phyloP scores from a whole-genome alignment of 2,329 filamentous ascomycete genomes.

The Arachnopeziza araneosa region DNA sequence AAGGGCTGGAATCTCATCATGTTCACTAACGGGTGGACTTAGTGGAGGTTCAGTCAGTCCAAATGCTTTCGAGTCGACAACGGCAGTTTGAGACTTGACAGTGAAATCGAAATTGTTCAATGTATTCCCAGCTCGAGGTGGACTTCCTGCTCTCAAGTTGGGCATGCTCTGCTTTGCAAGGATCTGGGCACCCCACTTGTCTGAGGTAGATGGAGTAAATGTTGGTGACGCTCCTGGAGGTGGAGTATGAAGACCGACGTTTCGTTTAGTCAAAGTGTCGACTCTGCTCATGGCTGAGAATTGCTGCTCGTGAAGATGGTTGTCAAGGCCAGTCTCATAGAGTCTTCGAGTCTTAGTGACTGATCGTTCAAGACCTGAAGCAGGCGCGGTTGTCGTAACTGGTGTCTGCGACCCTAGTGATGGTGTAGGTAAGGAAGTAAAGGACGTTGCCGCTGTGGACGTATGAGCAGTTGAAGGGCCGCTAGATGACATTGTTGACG shows the following conservation, averaged over 20 bases:
- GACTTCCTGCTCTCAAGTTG: conserved; percentile 56
- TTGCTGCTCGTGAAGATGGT: conserved; percentile 77
- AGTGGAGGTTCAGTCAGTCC: conserved; percentile 47
- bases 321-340: conserved; percentile 77
- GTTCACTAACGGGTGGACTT: conserved; percentile 67
- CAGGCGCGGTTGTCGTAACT: conserved; percentile 32
- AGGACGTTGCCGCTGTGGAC: conserved; percentile 84
- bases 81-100: conserved; percentile 26
- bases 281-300: conserved; percentile 70
- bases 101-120: conserved; percentile 35
- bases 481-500: conserved; percentile 71
- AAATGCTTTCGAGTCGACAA: conserved; percentile 29
- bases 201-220: conserved; percentile 35
- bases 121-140: conserved; percentile 30
- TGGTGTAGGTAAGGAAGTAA: conserved; percentile 65
- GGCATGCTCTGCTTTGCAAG: conserved; percentile 59
- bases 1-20: conserved; percentile 59
- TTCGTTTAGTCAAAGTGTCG: conserved; percentile 65
- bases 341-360: conserved; percentile 67
- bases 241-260: conserved; percentile 23
- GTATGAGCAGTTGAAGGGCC: conserved; percentile 62
- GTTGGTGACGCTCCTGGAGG: conserved; percentile 25
- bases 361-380: conserved; percentile 49
- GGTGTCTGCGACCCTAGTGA: conserved; percentile 45
- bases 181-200: conserved; percentile 45